Evolutionary conservation across 225 moss, liverwort and hornwort species (phyloP).

Genomic region (Sphagnum contortum): DNA sequence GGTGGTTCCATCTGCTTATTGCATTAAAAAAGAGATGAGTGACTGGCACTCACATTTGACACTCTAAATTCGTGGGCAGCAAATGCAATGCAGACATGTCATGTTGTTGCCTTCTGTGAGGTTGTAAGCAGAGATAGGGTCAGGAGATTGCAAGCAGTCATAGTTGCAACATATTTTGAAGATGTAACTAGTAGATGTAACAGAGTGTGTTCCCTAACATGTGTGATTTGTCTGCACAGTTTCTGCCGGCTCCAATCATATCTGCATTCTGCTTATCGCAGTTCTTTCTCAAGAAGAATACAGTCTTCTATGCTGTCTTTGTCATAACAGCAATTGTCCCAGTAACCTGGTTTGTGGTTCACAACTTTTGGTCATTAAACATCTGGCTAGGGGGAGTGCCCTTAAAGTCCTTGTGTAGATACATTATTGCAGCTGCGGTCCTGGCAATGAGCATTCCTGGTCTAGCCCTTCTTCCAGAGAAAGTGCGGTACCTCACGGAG

Average conservation of each 20-base stretch:
- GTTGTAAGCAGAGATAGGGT: too few relatives aligned
- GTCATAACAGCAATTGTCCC: conserved; percentile 59
- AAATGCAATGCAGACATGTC: too few relatives aligned
- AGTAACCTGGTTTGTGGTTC: conserved; percentile 74
- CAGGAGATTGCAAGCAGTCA: too few relatives aligned
- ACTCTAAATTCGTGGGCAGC: too few relatives aligned
- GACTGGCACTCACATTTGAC: too few relatives aligned
- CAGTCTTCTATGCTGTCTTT: conserved; percentile 62
- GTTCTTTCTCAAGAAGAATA: conserved; percentile 62
- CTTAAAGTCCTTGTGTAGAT: conserved; percentile 68
- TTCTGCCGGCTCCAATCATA: conserved; percentile 71
- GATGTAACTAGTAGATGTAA: neutral
- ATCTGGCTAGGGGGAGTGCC: conserved; percentile 93
- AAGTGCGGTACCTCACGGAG: conserved; percentile 47
- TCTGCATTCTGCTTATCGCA: conserved; percentile 72
- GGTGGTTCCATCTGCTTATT: too few relatives aligned
- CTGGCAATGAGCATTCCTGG: conserved; percentile 83
- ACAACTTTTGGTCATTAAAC: conserved; percentile 88
- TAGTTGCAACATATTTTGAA: too few relatives aligned
- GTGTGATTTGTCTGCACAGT: conserved; percentile 40
- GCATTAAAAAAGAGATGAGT: too few relatives aligned
- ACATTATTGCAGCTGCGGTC: conserved; percentile 67
- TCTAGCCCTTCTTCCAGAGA: conserved; percentile 62
- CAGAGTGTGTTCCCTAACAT: neutral
- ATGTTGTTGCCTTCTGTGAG: too few relatives aligned